Base-by-base conservation (phyloP, 495 filamentous ascomycete species). In the Penicillium goetzii region DNA sequence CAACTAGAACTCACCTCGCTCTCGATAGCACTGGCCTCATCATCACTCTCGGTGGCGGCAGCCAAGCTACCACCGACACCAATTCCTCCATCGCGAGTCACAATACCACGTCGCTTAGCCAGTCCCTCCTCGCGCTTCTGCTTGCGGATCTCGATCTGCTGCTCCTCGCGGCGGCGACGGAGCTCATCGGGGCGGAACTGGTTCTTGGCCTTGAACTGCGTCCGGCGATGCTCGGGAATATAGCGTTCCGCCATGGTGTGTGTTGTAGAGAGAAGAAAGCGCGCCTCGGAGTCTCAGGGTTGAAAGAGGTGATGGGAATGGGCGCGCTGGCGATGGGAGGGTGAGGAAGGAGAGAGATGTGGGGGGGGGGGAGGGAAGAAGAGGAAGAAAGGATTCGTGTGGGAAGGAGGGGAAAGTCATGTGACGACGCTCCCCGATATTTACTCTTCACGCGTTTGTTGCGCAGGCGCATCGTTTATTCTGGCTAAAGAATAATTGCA, bases 181-280 rank as follows among this genome's bases (percentile, higher is more conserved):
- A 99, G 89, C 82, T 99, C 96, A 77, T 99, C 96, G 67, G 93
- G 93, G 85, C 96, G 96, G 86, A 99, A 99, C 74, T 92, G 90
- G 76, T 89, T 91, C 84, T 95, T 96, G 62, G 96, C 96, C 88
- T 99, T 99, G 86, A 95, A 99, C 80, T 97, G 93, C 52, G 90
- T 97, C 72, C 96, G 95, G 74, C 96, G 92, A 86, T 99, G 96
- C 81, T 98, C 96, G 74, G 96, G 96, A 75, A 99, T 99, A 83
- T 97, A 99, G 53, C 93, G 91, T 74, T 99, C 96, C 71, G 94
- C 88, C 96, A 99, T 99, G 83, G 68, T 89, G 74, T 72, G 76
- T 76, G 68, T 75, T 67, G 58, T 68, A 62, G 68, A 67, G 68
- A 69, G 70, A 72, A 72, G 61, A 73, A 75, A 73, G 70, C 70